Percentiles rank a stretch among this genome's conserved stretches.
Conservation (phyloP, 2,329 filamentous ascomycete species). For the Ascochyta lentis region DNA sequence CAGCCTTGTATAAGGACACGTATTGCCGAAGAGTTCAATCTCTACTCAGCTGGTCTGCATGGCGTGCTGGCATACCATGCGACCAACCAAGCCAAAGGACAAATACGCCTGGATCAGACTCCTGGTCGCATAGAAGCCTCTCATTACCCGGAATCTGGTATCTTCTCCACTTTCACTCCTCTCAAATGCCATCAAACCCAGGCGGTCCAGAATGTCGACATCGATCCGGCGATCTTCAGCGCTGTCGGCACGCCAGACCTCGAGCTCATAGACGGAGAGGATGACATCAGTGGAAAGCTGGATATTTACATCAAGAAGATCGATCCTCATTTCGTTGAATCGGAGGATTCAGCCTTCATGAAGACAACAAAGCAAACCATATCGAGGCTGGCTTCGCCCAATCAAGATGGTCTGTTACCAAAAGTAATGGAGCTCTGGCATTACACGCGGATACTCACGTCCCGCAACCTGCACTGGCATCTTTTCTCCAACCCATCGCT, state of each 20-base stretch:
- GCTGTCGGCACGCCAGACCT: slow-evolving; percentile 42
- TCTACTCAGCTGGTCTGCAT: slow-evolving; percentile 63
- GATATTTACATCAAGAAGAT: slow-evolving; percentile 62
- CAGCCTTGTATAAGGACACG: slow-evolving; percentile 65
- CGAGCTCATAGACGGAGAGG: slow-evolving; percentile 59
- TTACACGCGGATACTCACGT: slow-evolving; percentile 62
- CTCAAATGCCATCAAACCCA: slow-evolving; percentile 46
- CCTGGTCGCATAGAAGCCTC: slow-evolving; percentile 62
- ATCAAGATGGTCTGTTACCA: slow-evolving; percentile 55
- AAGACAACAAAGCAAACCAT: slow-evolving; percentile 55
- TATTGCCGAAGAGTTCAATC: slow-evolving; percentile 63
- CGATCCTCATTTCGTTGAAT: slow-evolving; percentile 54
- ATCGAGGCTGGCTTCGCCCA: slow-evolving; percentile 38
- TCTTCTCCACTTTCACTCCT: slow-evolving; percentile 57
- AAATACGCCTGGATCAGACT: slow-evolving; percentile 56
- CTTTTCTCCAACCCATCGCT: slow-evolving; percentile 55
- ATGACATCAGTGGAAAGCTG: slow-evolving; percentile 60
- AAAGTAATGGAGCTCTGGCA: slow-evolving; percentile 64
- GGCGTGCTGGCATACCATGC: slow-evolving; percentile 60
- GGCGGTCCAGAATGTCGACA: slow-evolving; percentile 34
- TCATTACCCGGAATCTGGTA: slow-evolving; percentile 55
- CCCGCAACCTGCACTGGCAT: slow-evolving; percentile 56
- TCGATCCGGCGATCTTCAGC: slow-evolving; percentile 48
- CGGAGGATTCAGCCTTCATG: slow-evolving; percentile 60
- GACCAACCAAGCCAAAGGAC: slow-evolving; percentile 56